These are phyloP conservation scores for Athelia sp. DNA, from an alignment of 1,284 basidiomycete genomes.

Conservation along the genomic window DNA sequence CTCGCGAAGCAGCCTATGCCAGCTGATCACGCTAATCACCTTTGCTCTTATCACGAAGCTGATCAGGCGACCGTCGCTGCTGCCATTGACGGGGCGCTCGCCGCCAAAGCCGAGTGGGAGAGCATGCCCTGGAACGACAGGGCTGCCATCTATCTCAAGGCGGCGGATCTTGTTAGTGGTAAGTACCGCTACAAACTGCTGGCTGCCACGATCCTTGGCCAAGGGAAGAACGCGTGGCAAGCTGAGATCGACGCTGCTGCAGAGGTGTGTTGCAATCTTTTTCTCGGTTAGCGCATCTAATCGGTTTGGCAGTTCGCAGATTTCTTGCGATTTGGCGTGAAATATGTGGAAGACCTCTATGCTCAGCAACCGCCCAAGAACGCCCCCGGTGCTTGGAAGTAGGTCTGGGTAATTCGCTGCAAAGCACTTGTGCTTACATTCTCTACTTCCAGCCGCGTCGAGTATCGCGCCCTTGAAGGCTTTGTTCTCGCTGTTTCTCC, in stretches of 20 bases:
- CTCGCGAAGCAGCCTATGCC: conserved; percentile 79
- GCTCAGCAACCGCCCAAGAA: conserved; percentile 87
- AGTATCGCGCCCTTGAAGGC: conserved; percentile 95
- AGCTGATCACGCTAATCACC: conserved; percentile 74
- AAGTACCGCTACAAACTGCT: conserved; percentile 95
- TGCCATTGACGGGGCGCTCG: conserved; percentile 88
- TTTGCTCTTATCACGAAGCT: conserved; percentile 90
- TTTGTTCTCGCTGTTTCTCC: conserved; percentile 97
- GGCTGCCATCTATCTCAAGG: conserved; percentile 97
- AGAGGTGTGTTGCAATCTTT: conserved; percentile 58
- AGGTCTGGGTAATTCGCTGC: conserved; percentile 26
- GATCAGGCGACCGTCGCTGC: conserved; percentile 68
- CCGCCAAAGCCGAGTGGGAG: conserved; percentile 89
- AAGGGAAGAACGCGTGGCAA: conserved; percentile 99
- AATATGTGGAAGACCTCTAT: conserved; percentile 96
- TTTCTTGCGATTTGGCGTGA: conserved; percentile 96
- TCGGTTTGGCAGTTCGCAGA: conserved; percentile 63
- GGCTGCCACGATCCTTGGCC: conserved; percentile 96
- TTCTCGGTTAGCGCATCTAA: conserved; percentile 1
- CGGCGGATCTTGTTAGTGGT: conserved; percentile 88
- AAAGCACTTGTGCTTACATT: conserved; percentile 7
- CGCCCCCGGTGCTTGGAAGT: conserved; percentile 92
- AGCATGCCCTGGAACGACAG: conserved; percentile 93
- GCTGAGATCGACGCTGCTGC: conserved; percentile 99
- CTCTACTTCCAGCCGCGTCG: conserved; percentile 64